Base-by-base conservation (phyloP, 164 flowering plant species). In the Houttuynia cordata region DNA sequence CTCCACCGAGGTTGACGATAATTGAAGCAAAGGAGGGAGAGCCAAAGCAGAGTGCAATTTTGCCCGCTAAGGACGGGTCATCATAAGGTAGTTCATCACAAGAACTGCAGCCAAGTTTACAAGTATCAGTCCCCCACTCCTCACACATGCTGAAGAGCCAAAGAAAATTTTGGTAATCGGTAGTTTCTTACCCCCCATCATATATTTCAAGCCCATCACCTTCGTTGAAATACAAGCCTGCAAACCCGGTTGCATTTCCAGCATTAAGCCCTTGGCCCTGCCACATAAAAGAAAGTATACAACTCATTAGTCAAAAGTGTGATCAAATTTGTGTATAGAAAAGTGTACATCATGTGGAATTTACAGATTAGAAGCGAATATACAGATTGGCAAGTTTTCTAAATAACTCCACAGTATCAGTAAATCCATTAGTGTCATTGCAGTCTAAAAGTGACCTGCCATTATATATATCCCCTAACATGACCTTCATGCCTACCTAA, bases 181-280 rank as follows among this genome's bases (percentile, higher is more conserved):
- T n/a, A n/a, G n/a, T n/a, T 42, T 42, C 24, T 52, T 52, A 52
- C 55, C 55, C 24, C 14, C 9, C 21, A 22, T 9, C 17, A n/a
- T n/a, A n/a, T n/a, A 22, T n/a, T 1, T 52, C 55, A 7, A 52
- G 55, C 24, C 55, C 55, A 6, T 7, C 0, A n/a, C 52, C 61
- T 24, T 60, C 68, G 8, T 67, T 37, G 64, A 20, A 64, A 1
- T 64, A 68, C 30, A 71, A 47, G 34, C 62, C 60, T 8, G 23
- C 12, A 34, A 71, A 71, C n/a, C 63, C 68, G 42, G 30, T 56
- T 53, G 51, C 52, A 8, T 42, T 49, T 49, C 66, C 12, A 17
- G 40, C 34, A 62, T 61, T 52, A 40, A 67, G 52, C n/a, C 65
- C 58, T 68, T 71, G 71, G 8, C 71, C 71, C 71, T 72, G 53